Evolutionary conservation across 2,329 filamentous ascomycete genomes (phyloP), one percentile per base, ranked within the genome.

Genomic region (Leptographium wingfieldii): DNA sequence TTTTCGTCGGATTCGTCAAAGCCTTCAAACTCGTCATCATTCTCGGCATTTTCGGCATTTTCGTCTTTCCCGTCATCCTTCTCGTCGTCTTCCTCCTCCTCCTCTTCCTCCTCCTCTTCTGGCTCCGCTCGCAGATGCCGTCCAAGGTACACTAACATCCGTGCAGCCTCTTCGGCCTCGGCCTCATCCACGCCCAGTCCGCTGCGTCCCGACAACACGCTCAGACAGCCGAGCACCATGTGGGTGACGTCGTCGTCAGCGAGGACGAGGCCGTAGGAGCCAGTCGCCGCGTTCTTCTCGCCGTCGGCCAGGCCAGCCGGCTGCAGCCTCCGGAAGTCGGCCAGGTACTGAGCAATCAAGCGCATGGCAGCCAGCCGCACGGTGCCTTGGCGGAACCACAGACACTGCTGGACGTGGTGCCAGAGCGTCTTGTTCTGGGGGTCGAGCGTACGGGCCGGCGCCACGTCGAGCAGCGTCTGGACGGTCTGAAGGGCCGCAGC

Each of bases 121-220:
- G 77, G 75, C 64, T 85, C 88, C 1, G 62, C 67, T 75, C 85
- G 62, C 79, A 84, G 72, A 61, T 78, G 78, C 27, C 75, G 83
- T 51, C 85, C 89, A 0, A 99, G 77, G 76, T 95, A 95, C 46
- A 92, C 79, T 43, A 96, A 76, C 64, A 96, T 90, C 65, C 90
- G 87, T 4, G 89, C 83, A 14, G 85, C 85, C 69, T 95, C 90
- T 51, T 83, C 79, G 1, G 88, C 88, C n/a, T 97, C 76, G 11
- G 84, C 79, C 67, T 94, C 86, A 19, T 86, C 84, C 9, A 92
- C 58, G 57, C 80, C 81, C 0, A 80, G 77, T 5, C 51, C 63
- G 51, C 58, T n/a, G 19, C n/a, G 27, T 0, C 81, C 82, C 55
- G 83, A 83, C 53, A 96, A 69, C 22, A 81, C 77, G 55, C 74